Evolutionary conservation across 2,329 filamentous ascomycete genomes (phyloP).

Genomic region (Aspergillus pseudonomiae): DNA sequence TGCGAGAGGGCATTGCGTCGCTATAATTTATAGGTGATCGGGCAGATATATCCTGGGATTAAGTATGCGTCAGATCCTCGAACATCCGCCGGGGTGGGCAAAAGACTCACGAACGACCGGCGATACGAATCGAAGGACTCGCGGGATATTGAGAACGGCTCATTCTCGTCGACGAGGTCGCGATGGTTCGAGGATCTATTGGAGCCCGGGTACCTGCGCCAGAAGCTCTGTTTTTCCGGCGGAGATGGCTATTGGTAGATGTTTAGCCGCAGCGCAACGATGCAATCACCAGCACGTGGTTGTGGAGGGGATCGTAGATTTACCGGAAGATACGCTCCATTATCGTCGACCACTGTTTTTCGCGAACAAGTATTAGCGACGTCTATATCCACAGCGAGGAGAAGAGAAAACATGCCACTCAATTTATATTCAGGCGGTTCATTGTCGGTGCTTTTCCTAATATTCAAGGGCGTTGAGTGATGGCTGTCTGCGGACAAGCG

Average conservation of each 20-base stretch:
- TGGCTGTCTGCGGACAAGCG: constrained; percentile 49
- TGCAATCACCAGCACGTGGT: background rate
- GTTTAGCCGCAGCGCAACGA: constrained; percentile 7
- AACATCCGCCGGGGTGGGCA: constrained; percentile 5
- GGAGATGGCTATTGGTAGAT: constrained; percentile 71
- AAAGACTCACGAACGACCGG: constrained; percentile 79
- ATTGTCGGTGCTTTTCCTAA: constrained; percentile 64
- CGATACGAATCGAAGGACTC: constrained; percentile 98
- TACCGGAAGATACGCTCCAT: constrained; percentile 91
- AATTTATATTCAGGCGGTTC: constrained; percentile 77
- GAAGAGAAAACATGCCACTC: constrained; percentile 62
- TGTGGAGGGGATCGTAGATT: constrained; percentile 20
- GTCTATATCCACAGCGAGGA: constrained; percentile 2
- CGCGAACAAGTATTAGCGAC: constrained; percentile 31
- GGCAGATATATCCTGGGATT: constrained; percentile 79
- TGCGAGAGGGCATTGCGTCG: constrained; percentile 65
- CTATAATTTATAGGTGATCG: constrained; percentile 71
- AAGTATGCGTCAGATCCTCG: constrained; percentile 13
- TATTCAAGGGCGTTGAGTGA: constrained; percentile 56
- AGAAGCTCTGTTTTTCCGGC: constrained; percentile 79
- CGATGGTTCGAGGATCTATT: constrained; percentile 60
- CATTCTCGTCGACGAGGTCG: constrained; percentile 75
- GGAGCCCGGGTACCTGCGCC: constrained; percentile 59
- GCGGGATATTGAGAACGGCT: constrained; percentile 91
- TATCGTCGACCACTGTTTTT: constrained; percentile 83